Percentiles rank a stretch among this genome's conserved stretches.
phyloP scores from a whole-genome alignment of 2,329 filamentous ascomycete genomes.

The Penicillium thymicola region DNA sequence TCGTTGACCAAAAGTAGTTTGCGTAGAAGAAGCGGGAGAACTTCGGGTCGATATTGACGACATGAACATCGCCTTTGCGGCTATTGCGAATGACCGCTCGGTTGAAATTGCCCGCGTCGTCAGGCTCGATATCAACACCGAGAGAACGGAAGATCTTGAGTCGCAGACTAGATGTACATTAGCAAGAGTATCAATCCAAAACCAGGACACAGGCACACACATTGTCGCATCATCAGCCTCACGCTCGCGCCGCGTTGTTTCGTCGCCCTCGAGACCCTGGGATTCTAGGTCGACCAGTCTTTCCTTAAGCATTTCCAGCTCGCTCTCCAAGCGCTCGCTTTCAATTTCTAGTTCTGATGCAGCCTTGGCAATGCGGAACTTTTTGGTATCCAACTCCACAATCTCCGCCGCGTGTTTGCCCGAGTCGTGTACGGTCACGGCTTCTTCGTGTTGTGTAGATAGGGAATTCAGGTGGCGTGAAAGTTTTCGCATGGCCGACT shows the following conservation, averaged over 20 bases:
- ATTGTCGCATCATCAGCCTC: constrained; percentile 51
- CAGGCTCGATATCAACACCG: constrained; percentile 85
- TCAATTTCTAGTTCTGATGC: constrained; percentile 88
- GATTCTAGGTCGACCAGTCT: constrained; percentile 78
- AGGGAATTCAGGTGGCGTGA: constrained; percentile 73
- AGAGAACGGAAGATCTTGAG: constrained; percentile 88
- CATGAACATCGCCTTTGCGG: constrained; percentile 85
- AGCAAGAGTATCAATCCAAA: background rate
- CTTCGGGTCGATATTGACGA: constrained; percentile 90
- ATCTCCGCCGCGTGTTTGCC: constrained; percentile 80
- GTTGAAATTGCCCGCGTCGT: constrained; percentile 74
- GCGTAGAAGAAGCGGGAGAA: constrained; percentile 90
- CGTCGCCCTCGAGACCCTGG: constrained; percentile 76
- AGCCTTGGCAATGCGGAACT: constrained; percentile 91
- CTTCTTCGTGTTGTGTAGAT: constrained; percentile 71
- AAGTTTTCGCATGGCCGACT: constrained; percentile 66
- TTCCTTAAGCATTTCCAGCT: constrained; percentile 70
- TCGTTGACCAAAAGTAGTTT: constrained; percentile 91
- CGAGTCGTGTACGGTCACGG: constrained; percentile 70
- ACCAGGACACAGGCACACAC: constrained; percentile 25
- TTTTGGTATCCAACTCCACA: constrained; percentile 81
- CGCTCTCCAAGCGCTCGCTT: constrained; percentile 80
- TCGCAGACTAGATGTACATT: constrained; percentile 56
- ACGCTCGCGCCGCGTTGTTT: constrained; percentile 50
- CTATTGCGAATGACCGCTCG: constrained; percentile 83